Conservation (phyloP, 768 basidiomycete species). For the Lanmaoa pseudosensibilis region DNA sequence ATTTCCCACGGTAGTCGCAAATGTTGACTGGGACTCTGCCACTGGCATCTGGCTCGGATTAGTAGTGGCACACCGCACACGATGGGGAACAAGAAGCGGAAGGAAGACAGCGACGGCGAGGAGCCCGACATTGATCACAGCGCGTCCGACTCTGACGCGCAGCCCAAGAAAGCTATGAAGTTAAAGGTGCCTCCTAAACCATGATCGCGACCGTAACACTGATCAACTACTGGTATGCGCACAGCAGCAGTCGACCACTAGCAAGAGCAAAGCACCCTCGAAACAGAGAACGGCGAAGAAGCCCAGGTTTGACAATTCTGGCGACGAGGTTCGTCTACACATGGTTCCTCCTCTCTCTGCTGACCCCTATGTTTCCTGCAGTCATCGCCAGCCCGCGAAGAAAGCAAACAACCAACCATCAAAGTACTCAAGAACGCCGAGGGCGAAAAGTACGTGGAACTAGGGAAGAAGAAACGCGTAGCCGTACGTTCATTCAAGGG, state of each 20-base stretch:
- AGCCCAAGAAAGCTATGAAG: conserved; percentile 1
- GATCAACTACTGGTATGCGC: not conserved
- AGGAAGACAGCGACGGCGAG: not conserved
- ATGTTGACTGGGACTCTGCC: no score
- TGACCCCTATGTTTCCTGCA: conserved; percentile 22
- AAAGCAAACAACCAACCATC: not conserved
- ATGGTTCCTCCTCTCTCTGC: not conserved
- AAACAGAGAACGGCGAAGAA: conserved; percentile 37
- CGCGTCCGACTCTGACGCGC: conserved; percentile 21
- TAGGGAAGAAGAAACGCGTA: conserved; percentile 72
- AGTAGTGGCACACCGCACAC: not conserved
- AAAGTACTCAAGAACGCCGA: conserved; percentile 22
- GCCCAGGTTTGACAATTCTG: conserved; percentile 25
- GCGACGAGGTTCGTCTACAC: conserved; percentile 9
- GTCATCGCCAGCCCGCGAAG: conserved; percentile 10
- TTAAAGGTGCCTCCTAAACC: conserved; percentile 13
- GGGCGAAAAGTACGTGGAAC: conserved; percentile 53
- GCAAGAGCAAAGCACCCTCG: conserved; percentile 16
- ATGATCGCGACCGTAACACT: not conserved
- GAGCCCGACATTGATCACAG: conserved; percentile 7
- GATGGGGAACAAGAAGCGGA: conserved; percentile 2
- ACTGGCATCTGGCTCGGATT: no score
- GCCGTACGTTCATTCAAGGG: conserved; percentile 55
- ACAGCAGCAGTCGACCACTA: not conserved
- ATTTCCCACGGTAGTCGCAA: not conserved